Evolutionary conservation across 2,329 filamentous ascomycete species (phyloP), one percentile per base, ranked within the genome.

Genomic region (Cordyceps cicadae): DNA sequence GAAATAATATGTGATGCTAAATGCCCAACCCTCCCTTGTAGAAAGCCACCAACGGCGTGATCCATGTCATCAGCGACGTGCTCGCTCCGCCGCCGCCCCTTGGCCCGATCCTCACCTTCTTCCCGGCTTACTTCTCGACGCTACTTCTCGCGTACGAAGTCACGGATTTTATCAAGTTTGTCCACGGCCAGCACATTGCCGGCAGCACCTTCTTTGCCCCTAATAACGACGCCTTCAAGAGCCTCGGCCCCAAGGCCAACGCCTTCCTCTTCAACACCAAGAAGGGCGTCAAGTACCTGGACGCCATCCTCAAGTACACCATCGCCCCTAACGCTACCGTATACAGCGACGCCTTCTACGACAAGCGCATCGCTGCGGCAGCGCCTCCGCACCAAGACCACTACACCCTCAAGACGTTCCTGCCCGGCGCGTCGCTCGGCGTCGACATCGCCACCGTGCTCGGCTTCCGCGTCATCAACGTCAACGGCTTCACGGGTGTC

Each of bases 181-280:
- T 87, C 62, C 77, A 87, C 59, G 77, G 82, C 66, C 76, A 80
- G 65, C 67, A 72, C 19, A 76, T 76, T 41, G 72, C 77, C 2
- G 90, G 90, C 41, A 85, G 85, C 45, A 96, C 92, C 3, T 70
- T 94, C 63, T 95, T 96, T 68, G 89, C 88, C 0, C 92, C 92
- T 0, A 84, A 82, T 51, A 96, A 97, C 79, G 76, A 74, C 5
- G 92, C 92, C n/a, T 96, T 93, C 77, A 70, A 81, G 67, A 83
- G 83, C 65, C 85, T 97, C 1, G 90, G 91, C 0, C 81, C 83
- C 1, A 79, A 72, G 60, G 83, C 87, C 67, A 95, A 93, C 69
- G 89, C 86, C 24, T 97, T 96, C 80, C 79, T 97, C 4, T 97
- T 97, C 80, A 82, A 81, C 72, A 89, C 87, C 62, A 78, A 83